Conservation (phyloP, 2,329 filamentous ascomycete genomes). For the Diaporthe citriasiana region DNA sequence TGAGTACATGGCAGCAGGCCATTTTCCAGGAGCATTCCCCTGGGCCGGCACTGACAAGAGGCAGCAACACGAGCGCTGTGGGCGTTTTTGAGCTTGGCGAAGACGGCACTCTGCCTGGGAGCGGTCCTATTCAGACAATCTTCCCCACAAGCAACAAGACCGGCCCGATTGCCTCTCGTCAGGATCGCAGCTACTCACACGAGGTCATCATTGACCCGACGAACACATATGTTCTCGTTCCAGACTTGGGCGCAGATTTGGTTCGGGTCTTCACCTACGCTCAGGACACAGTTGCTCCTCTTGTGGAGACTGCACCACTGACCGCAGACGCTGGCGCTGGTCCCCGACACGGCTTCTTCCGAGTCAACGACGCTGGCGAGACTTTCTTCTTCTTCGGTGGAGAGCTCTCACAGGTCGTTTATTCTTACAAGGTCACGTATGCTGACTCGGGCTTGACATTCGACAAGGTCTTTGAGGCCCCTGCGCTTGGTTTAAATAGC, state of each 20-base stretch:
- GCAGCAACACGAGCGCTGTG: slow-evolving; percentile 19
- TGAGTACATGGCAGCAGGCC: slow-evolving; percentile 32
- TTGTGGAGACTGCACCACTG: slow-evolving; percentile 42
- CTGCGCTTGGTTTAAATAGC: slow-evolving; percentile 41
- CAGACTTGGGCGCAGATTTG: slow-evolving; percentile 76
- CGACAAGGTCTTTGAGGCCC: slow-evolving; percentile 43
- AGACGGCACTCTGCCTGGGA: slow-evolving; percentile 42
- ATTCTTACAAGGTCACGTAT: slow-evolving; percentile 45
- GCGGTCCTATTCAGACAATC: slow-evolving; percentile 43
- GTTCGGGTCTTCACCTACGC: slow-evolving; percentile 65
- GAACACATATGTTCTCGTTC: slow-evolving; percentile 70
- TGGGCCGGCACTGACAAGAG: not conserved
- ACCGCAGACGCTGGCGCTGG: slow-evolving; percentile 42
- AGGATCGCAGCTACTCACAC: slow-evolving; percentile 74
- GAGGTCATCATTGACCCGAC: slow-evolving; percentile 75
- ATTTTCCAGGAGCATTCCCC: not conserved
- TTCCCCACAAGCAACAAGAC: slow-evolving; percentile 47
- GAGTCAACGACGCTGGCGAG: slow-evolving; percentile 41
- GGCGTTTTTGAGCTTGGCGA: slow-evolving; percentile 40
- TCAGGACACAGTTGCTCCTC: slow-evolving; percentile 40
- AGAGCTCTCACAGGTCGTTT: slow-evolving; percentile 45
- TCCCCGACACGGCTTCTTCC: slow-evolving; percentile 45
- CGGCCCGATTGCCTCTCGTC: slow-evolving; percentile 59
- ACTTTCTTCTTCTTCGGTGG: slow-evolving; percentile 45
- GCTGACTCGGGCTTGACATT: slow-evolving; percentile 43